Evolutionary conservation across 2,329 filamentous ascomycete species (phyloP).

Genomic region (Colletotrichum nymphaeae): DNA sequence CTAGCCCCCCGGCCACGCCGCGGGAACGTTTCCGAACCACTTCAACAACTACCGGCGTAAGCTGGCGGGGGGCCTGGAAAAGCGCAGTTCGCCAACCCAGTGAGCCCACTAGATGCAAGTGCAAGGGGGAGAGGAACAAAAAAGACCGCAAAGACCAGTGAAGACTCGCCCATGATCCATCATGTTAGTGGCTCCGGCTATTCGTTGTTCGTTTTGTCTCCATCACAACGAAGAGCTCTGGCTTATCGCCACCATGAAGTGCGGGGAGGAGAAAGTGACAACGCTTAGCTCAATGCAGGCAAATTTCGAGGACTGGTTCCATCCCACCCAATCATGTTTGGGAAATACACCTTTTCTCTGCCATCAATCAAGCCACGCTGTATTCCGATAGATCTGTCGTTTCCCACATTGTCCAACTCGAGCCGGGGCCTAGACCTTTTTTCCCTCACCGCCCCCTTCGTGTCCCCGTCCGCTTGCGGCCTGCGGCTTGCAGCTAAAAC

Average conservation of each 20-base stretch:
- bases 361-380: background rate
- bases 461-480: background rate
- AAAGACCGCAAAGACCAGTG: background rate
- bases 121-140: background rate
- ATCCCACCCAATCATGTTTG: background rate
- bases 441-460: background rate
- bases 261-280: background rate
- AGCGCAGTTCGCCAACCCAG: background rate
- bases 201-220: background rate
- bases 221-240: background rate
- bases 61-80: background rate
- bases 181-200: background rate
- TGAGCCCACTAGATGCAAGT: background rate
- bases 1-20: background rate
- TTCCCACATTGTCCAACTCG: background rate
- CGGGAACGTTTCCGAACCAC: constrained; percentile 27
- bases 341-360: background rate
- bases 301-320: background rate
- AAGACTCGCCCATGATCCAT: background rate
- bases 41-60: constrained; percentile 21
- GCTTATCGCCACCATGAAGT: background rate
- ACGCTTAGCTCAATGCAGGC: background rate
- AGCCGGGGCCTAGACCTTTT: background rate
- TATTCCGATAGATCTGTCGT: background rate
- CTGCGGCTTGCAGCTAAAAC: background rate